Evolutionary conservation across 192 early-diverging fungal genomes (phyloP), one percentile per base, ranked within the genome.

Genomic region (Coemansia sp.): DNA sequence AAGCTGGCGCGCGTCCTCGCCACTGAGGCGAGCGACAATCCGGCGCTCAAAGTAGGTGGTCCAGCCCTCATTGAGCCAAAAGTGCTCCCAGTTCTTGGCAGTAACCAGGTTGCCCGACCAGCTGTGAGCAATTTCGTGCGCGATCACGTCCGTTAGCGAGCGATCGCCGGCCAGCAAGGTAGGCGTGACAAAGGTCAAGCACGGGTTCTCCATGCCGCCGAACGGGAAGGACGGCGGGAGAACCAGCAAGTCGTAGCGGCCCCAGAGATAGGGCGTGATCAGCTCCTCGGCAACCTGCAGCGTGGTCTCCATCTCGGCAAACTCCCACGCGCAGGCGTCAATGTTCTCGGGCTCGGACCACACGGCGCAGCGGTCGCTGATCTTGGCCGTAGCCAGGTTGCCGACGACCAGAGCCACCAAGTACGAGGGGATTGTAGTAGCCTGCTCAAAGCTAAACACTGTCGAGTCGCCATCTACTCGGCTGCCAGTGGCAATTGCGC

Each of bases 51-150:
- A 85, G 75, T 94, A 96, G 22, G 95, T 88, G 6, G 96, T 98
- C 85, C 93, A 95, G 59, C 97, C 96, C 84, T 99, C 97, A 65
- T 98, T 99, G 29, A 98, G 84, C 97, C 94, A 95, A 69, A 92
- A 91, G 69, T 86, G 82, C 70, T 87, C 89, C 93, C 93, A 94
- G 84, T 89, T 90, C 61, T 84, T 82, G 40, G 88, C 90, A 32
- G 93, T 94, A 25, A 94, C 93, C 45, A 94, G 72, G 74, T 94
- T 94, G 41, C 93, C 93, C 75, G 89, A 89, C 94, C 94, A 97
- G 73, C 89, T 92, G 78, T 97, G 95, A 58, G 92, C 81, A 74
- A 95, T 92, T 66, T 98, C 96, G 80, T 98, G 96, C 4, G 93
- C 93, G 56, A 98, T 89, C 27, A 98, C 96, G 73, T 98, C 95